Base-by-base conservation (phyloP, 1,284 basidiomycete genomes). In the Serendipita sp. region DNA sequence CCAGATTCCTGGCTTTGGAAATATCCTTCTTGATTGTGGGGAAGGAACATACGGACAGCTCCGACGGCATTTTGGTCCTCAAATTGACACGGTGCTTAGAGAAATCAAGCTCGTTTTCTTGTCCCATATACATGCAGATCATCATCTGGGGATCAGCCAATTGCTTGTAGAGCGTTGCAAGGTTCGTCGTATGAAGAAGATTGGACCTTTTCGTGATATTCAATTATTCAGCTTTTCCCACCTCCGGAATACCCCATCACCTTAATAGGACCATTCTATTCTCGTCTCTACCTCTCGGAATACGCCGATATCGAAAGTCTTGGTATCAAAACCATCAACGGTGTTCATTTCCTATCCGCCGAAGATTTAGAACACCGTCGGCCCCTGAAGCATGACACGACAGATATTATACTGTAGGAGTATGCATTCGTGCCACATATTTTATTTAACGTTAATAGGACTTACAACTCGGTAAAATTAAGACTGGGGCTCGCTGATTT, bases 11-110 rank as follows among this genome's bases (percentile, higher is more conserved):
- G 72, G 74, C 0, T 74, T 78, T 63, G 88, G 88, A 0, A 82
- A 80, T 63, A 74, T 97, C 30, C 74, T 98, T n/a, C 79, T 98
- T 2, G 95, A 98, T 68, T 82, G 81, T 1, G 94, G 94, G 0
- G 94, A 98, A 73, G 91, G 91, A 0, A 94, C 94, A 0, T 88
- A 87, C 76, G 93, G 93, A 1, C 93, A 98, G 70, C 78, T 98
- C 5, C 78, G 79, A 2, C 81, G 95, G 8, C 80, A 85, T 60
- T 95, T 86, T 68, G 93, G 93, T 0, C 72, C 77, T n/a, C 75
- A 81, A 13, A 81, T 79, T 0, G 80, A 79, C 76, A 70, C 81
- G n/a, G 76, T 86, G 10, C 74, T 95, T 63, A 76, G 82, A n/a
- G 76, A 87, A 60, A 72, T 95, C 35, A 85, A 82, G 66, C 82